phyloP scores from a whole-genome alignment of 2,329 filamentous ascomycete genomes.

The Penicillium sp. region DNA sequence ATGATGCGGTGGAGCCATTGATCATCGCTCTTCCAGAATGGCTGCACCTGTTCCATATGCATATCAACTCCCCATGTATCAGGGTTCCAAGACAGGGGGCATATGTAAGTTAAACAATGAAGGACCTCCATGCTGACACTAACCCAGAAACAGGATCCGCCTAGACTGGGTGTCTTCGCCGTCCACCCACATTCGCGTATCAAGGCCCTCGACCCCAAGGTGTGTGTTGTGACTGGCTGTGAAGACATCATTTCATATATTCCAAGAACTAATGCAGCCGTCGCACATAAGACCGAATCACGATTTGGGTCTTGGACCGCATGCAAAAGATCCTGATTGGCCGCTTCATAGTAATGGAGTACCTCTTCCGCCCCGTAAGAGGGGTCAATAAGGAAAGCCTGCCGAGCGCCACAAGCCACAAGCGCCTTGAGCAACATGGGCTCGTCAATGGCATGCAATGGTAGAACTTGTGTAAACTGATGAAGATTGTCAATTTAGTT shows the following conservation, averaged over 20 bases:
- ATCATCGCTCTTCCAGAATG: slow-evolving; percentile 68
- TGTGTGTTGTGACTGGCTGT: slow-evolving; percentile 79
- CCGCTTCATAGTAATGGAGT: slow-evolving; percentile 79
- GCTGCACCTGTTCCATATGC: slow-evolving; percentile 61
- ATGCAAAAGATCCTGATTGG: slow-evolving; percentile 73
- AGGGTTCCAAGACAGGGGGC: slow-evolving; percentile 83
- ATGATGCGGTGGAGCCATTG: slow-evolving; percentile 86
- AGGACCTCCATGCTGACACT: slow-evolving; percentile 90
- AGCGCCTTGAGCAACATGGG: slow-evolving; percentile 88
- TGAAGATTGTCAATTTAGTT: slow-evolving; percentile 4
- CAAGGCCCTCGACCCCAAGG: slow-evolving; percentile 77
- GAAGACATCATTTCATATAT: slow-evolving; percentile 93
- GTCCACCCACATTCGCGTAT: slow-evolving; percentile 92
- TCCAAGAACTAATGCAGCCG: slow-evolving; percentile 82
- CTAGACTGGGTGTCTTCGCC: slow-evolving; percentile 73
- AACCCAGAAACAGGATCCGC: slow-evolving; percentile 89
- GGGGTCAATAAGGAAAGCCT: slow-evolving; percentile 70
- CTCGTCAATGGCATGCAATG: slow-evolving; percentile 76
- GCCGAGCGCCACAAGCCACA: slow-evolving; percentile 81
- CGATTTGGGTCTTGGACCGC: slow-evolving; percentile 81
- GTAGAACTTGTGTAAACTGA: slow-evolving; percentile 76
- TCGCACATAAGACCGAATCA: slow-evolving; percentile 80
- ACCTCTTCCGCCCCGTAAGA: slow-evolving; percentile 75
- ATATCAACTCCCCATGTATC: slow-evolving; percentile 87
- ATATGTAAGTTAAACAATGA: slow-evolving; percentile 82